Base-by-base conservation (phyloP, 2,329 filamentous ascomycete genomes). In the Lasiodiplodia theobromae region DNA sequence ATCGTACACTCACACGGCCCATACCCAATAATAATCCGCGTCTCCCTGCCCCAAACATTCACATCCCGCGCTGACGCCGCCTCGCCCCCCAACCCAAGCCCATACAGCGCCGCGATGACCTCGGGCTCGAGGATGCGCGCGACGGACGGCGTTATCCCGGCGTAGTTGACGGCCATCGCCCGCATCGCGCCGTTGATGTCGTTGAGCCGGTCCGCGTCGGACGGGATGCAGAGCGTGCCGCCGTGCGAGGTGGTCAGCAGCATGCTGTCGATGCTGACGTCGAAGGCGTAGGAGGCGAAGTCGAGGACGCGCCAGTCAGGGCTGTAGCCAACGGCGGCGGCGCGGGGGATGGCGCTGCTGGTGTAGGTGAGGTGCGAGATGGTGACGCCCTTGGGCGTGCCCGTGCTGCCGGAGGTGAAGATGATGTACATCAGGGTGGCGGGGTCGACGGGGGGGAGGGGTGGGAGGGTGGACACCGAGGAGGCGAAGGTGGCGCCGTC, bases 71-170 rank as follows among this genome's bases (percentile, higher is more conserved):
- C 72, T 6, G 77, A 75, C 70, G 80, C 78, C 34, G 79, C 78
- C 66, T 85, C 83, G 18, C 82, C 83, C 4, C 79, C 80, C 1
- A 79, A 73, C 2, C 78, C 73, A 25, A 85, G 74, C 0, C 77
- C 78, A 60, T 75, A 77, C 53, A 85, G 70, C 0, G 75, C 78
- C 0, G 81, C 78, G 6, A 85, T 76, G 16, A 72, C 75, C 63
- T 80, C 77, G 0, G 80, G 79, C 16, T 81, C 77, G 2, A 86
- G 64, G 0, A 80, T 81, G 16, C 80, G 79, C 0, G 87, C 84
- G n/a, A 91, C 81, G 0, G 86, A 82, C 2, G 88, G 86, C 0
- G 88, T 89, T 72, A 88, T 81, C 71, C 85, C 83, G 0, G 83
- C 84, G 80, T 83, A 86, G 62, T 84, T 88, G 37, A 85, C 86